A percentile compares a stretch with the other conserved stretches of the same genome.
Evolutionary conservation across 2,329 filamentous ascomycete species (phyloP).

Genomic region (Dactylellina parvicollis): DNA sequence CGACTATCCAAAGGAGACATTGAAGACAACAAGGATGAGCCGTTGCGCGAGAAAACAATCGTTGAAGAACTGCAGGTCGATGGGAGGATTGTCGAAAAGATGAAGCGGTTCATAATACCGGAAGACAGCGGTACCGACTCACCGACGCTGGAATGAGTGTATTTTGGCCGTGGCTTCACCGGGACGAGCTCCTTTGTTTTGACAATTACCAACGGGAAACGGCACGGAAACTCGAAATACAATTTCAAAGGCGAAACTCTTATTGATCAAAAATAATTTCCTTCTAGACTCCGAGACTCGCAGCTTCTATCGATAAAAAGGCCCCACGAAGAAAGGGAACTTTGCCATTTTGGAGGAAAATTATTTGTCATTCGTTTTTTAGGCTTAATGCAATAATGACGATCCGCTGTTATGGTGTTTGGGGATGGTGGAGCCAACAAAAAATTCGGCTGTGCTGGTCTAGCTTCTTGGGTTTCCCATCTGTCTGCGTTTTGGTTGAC

Average conservation of each 20-base stretch:
- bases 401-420: conserved; percentile 29
- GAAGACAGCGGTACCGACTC: conserved; percentile 32
- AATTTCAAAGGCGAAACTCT: conserved; percentile 3
- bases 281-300: conserved; percentile 41
- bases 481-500: conserved; percentile 21
- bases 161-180: background rate
- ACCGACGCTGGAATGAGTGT: conserved; percentile 33
- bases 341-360: conserved; percentile 36
- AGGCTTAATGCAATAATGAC: conserved; percentile 45
- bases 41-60: conserved; percentile 48
- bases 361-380: conserved; percentile 51
- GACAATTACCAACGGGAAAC: conserved; percentile 4
- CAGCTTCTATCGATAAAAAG: conserved; percentile 46
- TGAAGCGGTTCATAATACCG: conserved; percentile 54
- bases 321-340: conserved; percentile 15
- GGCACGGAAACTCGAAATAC: background rate
- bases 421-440: conserved; percentile 31
- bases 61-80: conserved; percentile 48
- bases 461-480: background rate
- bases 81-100: conserved; percentile 49
- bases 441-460: conserved; percentile 48
- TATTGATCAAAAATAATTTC: background rate
- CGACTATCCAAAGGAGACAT: conserved; percentile 16
- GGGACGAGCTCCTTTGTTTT: conserved; percentile 3
- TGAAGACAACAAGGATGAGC: conserved; percentile 50